Base-by-base conservation (phyloP, 2,329 filamentous ascomycete genomes). In the Cordyceps sp. region DNA sequence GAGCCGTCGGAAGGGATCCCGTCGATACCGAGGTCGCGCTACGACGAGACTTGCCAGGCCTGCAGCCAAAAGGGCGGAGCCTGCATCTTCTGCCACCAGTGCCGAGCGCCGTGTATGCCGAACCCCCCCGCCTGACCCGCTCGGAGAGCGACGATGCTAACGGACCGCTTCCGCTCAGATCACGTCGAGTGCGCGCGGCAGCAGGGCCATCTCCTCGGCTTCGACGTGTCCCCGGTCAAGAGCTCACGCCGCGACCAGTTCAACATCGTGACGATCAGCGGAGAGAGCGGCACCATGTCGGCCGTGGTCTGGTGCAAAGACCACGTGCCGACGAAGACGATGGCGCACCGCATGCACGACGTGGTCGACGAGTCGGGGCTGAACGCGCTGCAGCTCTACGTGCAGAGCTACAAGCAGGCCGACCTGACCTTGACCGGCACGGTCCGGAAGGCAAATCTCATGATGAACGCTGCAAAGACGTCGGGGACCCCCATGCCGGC, bases 181-280 rank as follows among this genome's bases (percentile, higher is more conserved):
- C 90, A 98, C 48, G 78, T 93, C 31, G 84, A 84, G 44, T 98
- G 90, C 57, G 90, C 90, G 15, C 78, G 84, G 44, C 78, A 85
- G 47, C 72, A 75, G 30, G 81, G 79, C 8, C 90, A 92, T 50
- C 63, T 71, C 2, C 74, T 96, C 29, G 90, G 86, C 1, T 93
- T 98, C 45, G 86, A 96, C 42, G 72, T 98, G 35, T 76, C 74
- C 1, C 84, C 88, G 0, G 78, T 94, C 37, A 96, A 98, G 56
- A 78, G 78, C 32, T 92, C 84, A 14, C 72, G 86, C 22, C 73
- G 82, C 41, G 86, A 94, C 42, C 76, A 82, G 37, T 67, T 79
- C 44, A 80, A 69, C 37, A 81, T 82, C 29, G 79, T 93, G 26
- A 84, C 73, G 27, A 66, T 96, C 23, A 81, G 81, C 27, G 73